These are phyloP conservation scores for Fagopyrum esculentum DNA, from an alignment of 148 eudicot species.

Conservation along the genomic window DNA sequence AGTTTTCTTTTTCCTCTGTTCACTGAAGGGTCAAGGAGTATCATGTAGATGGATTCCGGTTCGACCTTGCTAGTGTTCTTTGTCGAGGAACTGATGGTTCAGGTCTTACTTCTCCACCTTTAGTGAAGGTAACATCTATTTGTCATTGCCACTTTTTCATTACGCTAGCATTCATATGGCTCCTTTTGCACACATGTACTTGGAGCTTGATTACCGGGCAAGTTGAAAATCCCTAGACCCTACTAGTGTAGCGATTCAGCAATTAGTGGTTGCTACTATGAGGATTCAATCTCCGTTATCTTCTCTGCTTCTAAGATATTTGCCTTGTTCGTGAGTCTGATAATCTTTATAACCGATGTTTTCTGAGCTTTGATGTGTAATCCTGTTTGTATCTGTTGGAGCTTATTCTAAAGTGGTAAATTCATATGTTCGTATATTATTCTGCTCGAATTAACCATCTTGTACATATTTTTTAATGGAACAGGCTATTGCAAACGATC, in stretches of 20 bases:
- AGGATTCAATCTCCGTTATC: neutral
- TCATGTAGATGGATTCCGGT: conserved; percentile 98
- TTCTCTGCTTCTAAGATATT: neutral
- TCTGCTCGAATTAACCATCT: neutral
- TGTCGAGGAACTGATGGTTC: conserved; percentile 98
- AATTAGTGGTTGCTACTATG: neutral
- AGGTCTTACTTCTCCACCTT: conserved; percentile 86
- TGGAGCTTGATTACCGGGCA: neutral
- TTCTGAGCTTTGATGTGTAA: neutral
- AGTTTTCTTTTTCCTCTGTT: conserved; percentile 10
- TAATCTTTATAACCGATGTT: neutral
- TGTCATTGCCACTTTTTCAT: neutral
- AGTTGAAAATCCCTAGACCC: neutral
- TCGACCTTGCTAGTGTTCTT: conserved; percentile 96
- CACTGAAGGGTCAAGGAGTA: conserved; percentile 81
- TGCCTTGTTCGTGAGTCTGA: neutral
- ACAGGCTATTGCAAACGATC: conserved; percentile 97
- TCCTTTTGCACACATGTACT: neutral
- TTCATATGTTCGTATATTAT: neutral
- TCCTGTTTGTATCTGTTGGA: neutral
- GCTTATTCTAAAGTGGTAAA: neutral
- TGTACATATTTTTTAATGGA: conserved; percentile 10
- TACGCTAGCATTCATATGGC: neutral
- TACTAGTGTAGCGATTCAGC: neutral
- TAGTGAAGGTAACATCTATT: conserved; percentile 51